Base-by-base conservation (phyloP, 1,139 yeast genomes). In the Debaryomyces udenii region DNA sequence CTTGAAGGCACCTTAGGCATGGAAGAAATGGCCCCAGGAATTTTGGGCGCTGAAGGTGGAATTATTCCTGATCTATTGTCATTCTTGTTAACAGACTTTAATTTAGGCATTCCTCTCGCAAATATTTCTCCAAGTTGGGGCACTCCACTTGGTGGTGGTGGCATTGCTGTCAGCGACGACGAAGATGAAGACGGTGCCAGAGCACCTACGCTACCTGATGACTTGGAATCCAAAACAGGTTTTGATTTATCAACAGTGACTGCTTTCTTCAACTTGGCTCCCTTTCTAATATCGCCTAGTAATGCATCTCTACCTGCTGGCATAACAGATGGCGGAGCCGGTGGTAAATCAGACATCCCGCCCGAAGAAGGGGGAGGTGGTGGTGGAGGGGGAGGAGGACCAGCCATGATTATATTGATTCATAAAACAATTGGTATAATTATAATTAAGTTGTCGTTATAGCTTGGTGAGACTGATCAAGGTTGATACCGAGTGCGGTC, bases 101-200 rank as follows among this genome's bases (percentile, higher is more conserved):
- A 68, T 54, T 86, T 87, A 6, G 96, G 96, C 60, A 89, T 76
- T 1, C 96, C 96, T 9, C 88, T 90, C 6, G 96, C 94, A 61
- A 88, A 82, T 11, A 88, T 76, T 43, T 86, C 93, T 16, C 91
- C 95, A 47, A 88, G 63, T 55, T 73, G 82, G n/a, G 83, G 84
- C 3, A 69, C 69, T 31, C 70, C 67, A 42, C 64, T 52, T 10
- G 57, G 55, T 11, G 50, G 48, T 32, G 49, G 48, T 14, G 59
- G 55, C 2, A 55, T 49, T 0, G 57, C 28, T 1, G 61, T 49
- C 4, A 48, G 39, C 40, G 27, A 41, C 24, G 10, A 30, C 18
- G 49, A 46, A 7, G 51, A 41, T 17, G 50, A 36, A 3, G 39
- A 33, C 37, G 59, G 38, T 9, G 48, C 34, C n/a, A 45, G 28